Conservation (phyloP, 2,329 filamentous ascomycete species). For the Albophoma yamanashiensis region DNA sequence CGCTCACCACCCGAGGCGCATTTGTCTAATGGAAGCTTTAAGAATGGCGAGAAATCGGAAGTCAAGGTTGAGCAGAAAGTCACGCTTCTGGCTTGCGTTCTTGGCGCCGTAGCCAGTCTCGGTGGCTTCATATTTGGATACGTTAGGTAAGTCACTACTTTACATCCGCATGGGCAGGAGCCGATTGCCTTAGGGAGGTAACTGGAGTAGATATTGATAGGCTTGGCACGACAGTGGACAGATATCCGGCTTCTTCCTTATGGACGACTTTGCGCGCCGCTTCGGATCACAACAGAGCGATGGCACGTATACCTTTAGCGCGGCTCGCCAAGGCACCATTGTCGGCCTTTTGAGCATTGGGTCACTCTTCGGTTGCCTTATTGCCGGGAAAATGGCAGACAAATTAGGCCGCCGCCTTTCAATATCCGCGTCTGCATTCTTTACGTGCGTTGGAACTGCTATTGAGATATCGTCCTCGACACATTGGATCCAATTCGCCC, state of each 20-base stretch:
- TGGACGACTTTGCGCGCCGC: slow-evolving; percentile 43
- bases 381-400: slow-evolving; percentile 51
- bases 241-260: slow-evolving; percentile 50
- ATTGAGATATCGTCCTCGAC: slow-evolving; percentile 47
- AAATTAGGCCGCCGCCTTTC: slow-evolving; percentile 48
- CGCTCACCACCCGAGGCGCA: neutral
- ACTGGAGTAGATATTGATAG: neutral
- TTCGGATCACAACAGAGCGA: slow-evolving; percentile 35
- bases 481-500: slow-evolving; percentile 53
- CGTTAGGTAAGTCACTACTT: slow-evolving; percentile 29
- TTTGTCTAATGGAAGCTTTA: neutral
- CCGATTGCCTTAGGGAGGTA: neutral
- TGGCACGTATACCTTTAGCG: slow-evolving; percentile 37
- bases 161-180: too few species aligned
- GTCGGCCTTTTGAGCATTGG: slow-evolving; percentile 52
- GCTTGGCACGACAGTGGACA: slow-evolving; percentile 35
- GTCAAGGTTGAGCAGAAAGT: slow-evolving; percentile 5
- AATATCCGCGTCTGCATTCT: slow-evolving; percentile 51
- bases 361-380: slow-evolving; percentile 45
- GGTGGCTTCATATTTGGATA: slow-evolving; percentile 50
- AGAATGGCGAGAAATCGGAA: neutral
- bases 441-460: slow-evolving; percentile 53
- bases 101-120: slow-evolving; percentile 41
- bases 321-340: slow-evolving; percentile 50
- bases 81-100: slow-evolving; percentile 31